Base-by-base conservation (phyloP, 1,284 basidiomycete genomes). In the Ustilago cynodontis region DNA sequence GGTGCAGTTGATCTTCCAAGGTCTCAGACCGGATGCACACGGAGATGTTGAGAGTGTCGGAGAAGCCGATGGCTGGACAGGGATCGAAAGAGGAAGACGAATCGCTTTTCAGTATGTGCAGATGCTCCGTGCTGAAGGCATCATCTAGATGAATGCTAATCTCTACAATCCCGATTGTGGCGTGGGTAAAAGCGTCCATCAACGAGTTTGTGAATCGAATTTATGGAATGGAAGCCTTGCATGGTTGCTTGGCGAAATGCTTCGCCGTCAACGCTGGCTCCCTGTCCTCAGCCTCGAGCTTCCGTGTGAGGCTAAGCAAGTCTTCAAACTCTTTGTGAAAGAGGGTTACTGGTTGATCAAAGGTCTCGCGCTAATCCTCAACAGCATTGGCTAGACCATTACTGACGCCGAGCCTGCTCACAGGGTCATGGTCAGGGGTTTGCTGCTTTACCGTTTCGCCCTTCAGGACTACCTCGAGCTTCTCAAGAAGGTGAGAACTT, bases 21-120 rank as follows among this genome's bases (percentile, higher is more conserved):
- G 75, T 10, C 64, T 77, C 1, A 54, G 69, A 18, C n/a, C 53
- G 18, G 70, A 70, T 20, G 47, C 33, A 20, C 33, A 29, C 18
- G 37, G 31, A 2, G 35, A 61, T 0, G 29, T 8, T 22, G 41
- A 24, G 1, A 31, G n/a, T 8, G 54, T 26, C 10, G 62, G 18
- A 9, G 65, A 29, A 16, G 45, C 20, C 18, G 63, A 65, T 3
- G 71, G 71, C 11, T 78, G 76, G 76, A 59, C 57, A 0, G 76
- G 76, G 0, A 59, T 78, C 35, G 76, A 78, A 24, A 52, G 76
- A 20, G 76, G 71, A 2, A 56, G 76, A 28, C 43, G 76, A 1
- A 65, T 78, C 18, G 76, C 76, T 0, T 74, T 78, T 22, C 63
- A 68, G 64, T 78, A 78, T 33, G 76, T 78, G 13, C 76, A 74